These are phyloP conservation scores for Ceratocystiopsis brevicomis DNA, from an alignment of 2,329 filamentous ascomycete species.

Conservation along the genomic window DNA sequence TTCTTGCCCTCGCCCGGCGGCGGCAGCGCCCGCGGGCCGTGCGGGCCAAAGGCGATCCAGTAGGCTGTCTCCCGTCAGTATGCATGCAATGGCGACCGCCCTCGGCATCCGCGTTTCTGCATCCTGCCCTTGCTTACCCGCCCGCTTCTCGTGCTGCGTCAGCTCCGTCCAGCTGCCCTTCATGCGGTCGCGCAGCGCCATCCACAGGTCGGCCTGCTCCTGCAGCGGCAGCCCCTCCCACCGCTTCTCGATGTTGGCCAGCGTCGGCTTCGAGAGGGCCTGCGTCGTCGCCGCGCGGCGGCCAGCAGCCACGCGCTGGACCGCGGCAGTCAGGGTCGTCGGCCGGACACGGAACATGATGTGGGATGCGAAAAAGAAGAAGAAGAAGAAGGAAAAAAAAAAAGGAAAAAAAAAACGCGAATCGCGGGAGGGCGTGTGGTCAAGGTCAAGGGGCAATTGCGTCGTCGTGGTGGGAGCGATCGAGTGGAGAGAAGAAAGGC, in stretches of 20 bases:
- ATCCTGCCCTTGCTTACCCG: constrained; percentile 43
- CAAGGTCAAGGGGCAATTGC: neutral
- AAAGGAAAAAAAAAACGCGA: neutral
- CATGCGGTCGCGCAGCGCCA: constrained; percentile 95
- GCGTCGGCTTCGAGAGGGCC: constrained; percentile 92
- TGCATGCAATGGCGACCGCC: too few species aligned
- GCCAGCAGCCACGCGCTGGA: constrained; percentile 18
- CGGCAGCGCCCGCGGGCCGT: constrained; percentile 70
- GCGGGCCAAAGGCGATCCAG: constrained; percentile 95
- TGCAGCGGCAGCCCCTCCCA: constrained; percentile 96
- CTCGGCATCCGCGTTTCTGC: neutral
- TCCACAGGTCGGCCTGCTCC: constrained; percentile 99
- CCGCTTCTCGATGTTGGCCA: constrained; percentile 97
- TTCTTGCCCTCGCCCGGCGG: constrained; percentile 74
- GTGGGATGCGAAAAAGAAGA: constrained; percentile 1
- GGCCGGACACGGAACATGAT: constrained; percentile 37
- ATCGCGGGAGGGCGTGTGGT: constrained; percentile 1
- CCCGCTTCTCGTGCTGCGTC: constrained; percentile 96
- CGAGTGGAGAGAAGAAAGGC: constrained; percentile 2
- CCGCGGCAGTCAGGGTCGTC: constrained; percentile 25
- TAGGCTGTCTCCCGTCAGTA: constrained; percentile 44
- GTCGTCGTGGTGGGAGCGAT: constrained; percentile 1
- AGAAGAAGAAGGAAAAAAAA: neutral
- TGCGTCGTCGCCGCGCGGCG: constrained; percentile 49
- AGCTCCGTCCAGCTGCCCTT: constrained; percentile 93